Evolutionary conservation across 2,329 filamentous ascomycete species (phyloP), one percentile per base, ranked within the genome.

Genomic region (Aspergillaceae sp.): DNA sequence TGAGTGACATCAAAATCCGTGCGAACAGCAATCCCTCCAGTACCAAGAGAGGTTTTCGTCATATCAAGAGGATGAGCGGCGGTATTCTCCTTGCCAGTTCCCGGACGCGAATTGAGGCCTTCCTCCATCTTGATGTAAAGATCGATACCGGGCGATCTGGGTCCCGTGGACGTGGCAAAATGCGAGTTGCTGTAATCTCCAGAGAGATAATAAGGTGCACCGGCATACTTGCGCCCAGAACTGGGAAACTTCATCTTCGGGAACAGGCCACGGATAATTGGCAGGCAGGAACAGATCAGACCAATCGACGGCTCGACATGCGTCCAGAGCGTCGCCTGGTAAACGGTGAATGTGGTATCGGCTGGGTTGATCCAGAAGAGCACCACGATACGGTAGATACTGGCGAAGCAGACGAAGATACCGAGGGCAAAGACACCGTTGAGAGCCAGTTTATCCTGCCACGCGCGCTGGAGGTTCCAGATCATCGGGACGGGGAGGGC

Each of bases 361-460:
- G 30, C 11, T 0, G 52, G 53, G 3, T 55, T 47, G 32, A 64
- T 60, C 53, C 56, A 64, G 48, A 62, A 64, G 10, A 66, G 59
- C 0, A 63, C 62, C 34, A 66, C 57, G 41, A 67, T 59, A 33
- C 64, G 60, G 48, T 65, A 63, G 42, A 66, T 61, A 40, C 60
- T 64, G 3, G 63, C 63, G 47, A 67, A 61, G 51, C 60, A 64
- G 48, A 64, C 61, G 44, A 64, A 63, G n/a, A 42, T 45, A 11
- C 61, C 61, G 4, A 64, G 48, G 0, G 61, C 61, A 34, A 64
- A 57, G 41, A 64, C 61, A 5, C 57, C 61, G 43, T 61, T 64
- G 7, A 64, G 46, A 3, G 61, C 61, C 33, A 64, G 59, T 42
- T 64, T 64, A 36, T 64, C 61, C 51, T 64, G 61, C 61, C 61